Percentiles rank a stretch among this genome's conserved stretches.
These are phyloP conservation scores for Nitzschia inconspicua DNA, from an alignment of 108 stramenopile genomes.

Conservation along the genomic window DNA sequence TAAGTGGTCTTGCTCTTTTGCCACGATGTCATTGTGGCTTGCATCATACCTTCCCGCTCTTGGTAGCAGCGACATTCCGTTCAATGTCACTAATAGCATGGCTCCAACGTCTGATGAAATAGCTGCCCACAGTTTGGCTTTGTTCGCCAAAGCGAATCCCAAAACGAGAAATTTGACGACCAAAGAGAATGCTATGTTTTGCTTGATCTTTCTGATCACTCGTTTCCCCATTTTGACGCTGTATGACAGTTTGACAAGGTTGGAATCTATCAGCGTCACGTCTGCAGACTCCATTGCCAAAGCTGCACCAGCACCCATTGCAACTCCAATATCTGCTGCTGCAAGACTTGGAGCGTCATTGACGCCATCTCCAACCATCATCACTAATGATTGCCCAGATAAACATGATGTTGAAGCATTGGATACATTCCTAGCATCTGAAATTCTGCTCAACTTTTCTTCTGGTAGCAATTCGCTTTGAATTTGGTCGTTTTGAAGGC, in stretches of 20 bases:
- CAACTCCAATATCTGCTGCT: slow-evolving; percentile 90
- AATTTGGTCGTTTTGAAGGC: slow-evolving; percentile 43
- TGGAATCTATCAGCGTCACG: slow-evolving; percentile 72
- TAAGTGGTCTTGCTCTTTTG: too few relatives aligned
- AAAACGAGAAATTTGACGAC: slow-evolving; percentile 59
- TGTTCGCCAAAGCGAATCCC: slow-evolving; percentile 59
- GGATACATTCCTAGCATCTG: slow-evolving; percentile 16
- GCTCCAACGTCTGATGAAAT: slow-evolving; percentile 74
- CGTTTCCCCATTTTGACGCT: slow-evolving; percentile 53
- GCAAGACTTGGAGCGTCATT: slow-evolving; percentile 95
- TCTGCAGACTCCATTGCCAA: slow-evolving; percentile 91
- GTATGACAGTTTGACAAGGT: slow-evolving; percentile 63
- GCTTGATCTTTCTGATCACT: slow-evolving; percentile 61
- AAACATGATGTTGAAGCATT: too few relatives aligned
- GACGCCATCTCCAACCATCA: slow-evolving; percentile 95
- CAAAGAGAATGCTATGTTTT: slow-evolving; percentile 69
- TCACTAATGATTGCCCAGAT: slow-evolving; percentile 23
- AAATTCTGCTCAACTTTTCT: slow-evolving; percentile 55
- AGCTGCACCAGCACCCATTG: slow-evolving; percentile 95
- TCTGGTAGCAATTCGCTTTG: slow-evolving; percentile 63
- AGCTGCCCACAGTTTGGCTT: slow-evolving; percentile 60
- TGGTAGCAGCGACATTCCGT: slow-evolving; percentile 73
- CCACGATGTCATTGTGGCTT: too few relatives aligned
- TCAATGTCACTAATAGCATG: slow-evolving; percentile 77
- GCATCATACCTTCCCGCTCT: too few relatives aligned